Base-by-base conservation (phyloP, 2,329 filamentous ascomycete species). In the Calonectria hawksworthii region DNA sequence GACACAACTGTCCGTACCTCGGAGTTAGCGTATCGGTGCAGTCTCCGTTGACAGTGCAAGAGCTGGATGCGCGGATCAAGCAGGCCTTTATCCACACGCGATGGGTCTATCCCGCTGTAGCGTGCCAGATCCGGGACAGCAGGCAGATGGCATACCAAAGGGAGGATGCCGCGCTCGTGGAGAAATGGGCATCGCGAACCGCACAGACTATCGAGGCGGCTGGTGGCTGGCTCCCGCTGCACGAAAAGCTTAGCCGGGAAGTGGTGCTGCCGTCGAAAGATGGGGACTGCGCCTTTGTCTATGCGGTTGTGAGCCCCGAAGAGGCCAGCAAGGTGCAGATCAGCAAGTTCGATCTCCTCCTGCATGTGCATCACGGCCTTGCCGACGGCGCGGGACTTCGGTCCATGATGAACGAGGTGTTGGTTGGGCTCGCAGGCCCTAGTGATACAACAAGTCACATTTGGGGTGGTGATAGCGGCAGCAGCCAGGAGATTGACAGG, bases 1-100 rank as follows among this genome's bases (percentile, higher is more conserved):
- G 66, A 8, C 66, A 73, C 44, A 73, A 64, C 50, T 69, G 71
- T n/a, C 65, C 71, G 8, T 73, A 66, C 30, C 65, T 73, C 11
- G 56, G 66, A 11, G 66, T 32, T 23, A 70, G 56, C 10, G n/a
- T 73, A 30, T 65, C 59, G 0, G 59, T 51, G 38, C 56, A 69
- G 44, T 11, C 51, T 14, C 21, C 56, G 9, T 18, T 73, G 26
- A 59, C 18, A 21, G 21, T 28, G 9, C 8, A 32, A 10, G 54
- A 73, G 4, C 36, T 73, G 1, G 21, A 56, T 16, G 5, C 56
- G 1, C 47, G 28, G 11, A 23, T 73, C 23, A 41, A 50, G 10
- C 34, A 59, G 30, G 71, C 71, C 18, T 65, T 73, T 30, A 14
- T 47, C 6, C 36, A 70, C 32, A 23, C 71, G 14, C 56, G 66